Base-by-base conservation (phyloP, 73 alveolate genomes). In the Paramecium sexaurelia region DNA sequence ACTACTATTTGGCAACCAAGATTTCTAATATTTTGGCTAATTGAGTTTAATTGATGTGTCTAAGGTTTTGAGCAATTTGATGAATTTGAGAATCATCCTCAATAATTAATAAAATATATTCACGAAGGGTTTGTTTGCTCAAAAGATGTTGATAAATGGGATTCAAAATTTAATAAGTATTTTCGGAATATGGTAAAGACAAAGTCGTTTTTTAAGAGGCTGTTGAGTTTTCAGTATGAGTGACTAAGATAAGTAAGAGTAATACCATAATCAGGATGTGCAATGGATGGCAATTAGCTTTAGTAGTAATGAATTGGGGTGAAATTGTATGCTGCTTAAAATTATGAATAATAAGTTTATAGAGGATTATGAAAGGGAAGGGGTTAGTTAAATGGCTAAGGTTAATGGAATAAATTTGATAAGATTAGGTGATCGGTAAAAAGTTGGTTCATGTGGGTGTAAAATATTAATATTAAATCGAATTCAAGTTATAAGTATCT, bases 401-500 rank as follows among this genome's bases (percentile, higher is more conserved):
- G 24, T 15, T 61, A 6, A 32, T 29, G 26, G 11, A 26, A 15
- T 61, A 61, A 26, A 32, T 61, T 2, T 20, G 39, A 26, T 26
- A 61, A 61, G 83, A 61, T 61, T 26, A 61, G 83, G 5, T 61
- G 43, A n/a, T 61, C 26, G 20, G 20, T 26, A 61, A 61, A 61
- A 61, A 15, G 43, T 61, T 26, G 83, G 26, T 61, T 61, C 83
- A 61, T 61, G 47, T 61, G 51, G 51, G 17, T 61, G 83, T 61
- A 61, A 61, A 29, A 32, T 29, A 61, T 61, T 61, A 61, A 29
- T 29, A 61, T 61, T 47, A 61, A 51, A 51, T 51, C 67, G 67
- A 51, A 51, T 51, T 51, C 27, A 5, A 51, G 9, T n/a, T 51
- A 51, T 17, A 5, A 51, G 67, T 51, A 51, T 51, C 67, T 51